Evolutionary conservation across 2,329 filamentous ascomycete genomes (phyloP).

Genomic region (Thelonectria blattea): DNA sequence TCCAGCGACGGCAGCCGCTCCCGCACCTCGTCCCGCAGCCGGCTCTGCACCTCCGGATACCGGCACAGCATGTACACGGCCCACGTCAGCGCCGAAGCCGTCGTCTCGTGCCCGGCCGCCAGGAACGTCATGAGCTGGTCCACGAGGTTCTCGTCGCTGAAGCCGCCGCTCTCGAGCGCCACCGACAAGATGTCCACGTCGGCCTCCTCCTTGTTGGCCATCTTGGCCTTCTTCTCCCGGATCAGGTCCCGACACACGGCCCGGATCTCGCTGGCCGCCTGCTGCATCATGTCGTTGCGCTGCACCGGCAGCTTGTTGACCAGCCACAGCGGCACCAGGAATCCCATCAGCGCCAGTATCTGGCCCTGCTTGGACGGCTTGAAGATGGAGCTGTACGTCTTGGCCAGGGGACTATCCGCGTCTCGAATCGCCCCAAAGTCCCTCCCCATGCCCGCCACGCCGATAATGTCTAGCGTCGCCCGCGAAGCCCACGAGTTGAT

Average conservation of each 20-base stretch:
- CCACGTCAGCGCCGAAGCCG: conserved; percentile 78
- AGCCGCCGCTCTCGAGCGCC: conserved; percentile 76
- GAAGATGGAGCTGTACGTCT: conserved; percentile 63
- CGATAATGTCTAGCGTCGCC: conserved; percentile 77
- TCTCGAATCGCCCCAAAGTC: conserved; percentile 72
- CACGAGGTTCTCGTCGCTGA: conserved; percentile 79
- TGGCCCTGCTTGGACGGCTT: conserved; percentile 57
- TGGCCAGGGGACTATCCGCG: conserved; percentile 63
- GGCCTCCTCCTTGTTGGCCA: conserved; percentile 53
- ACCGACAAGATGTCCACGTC: conserved; percentile 81
- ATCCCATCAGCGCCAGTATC: conserved; percentile 61
- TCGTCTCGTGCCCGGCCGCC: conserved; percentile 82
- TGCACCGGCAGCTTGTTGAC: conserved; percentile 69
- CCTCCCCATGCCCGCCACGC: conserved; percentile 71
- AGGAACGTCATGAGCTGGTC: conserved; percentile 93
- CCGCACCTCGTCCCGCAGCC: conserved; percentile 72
- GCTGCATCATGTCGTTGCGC: conserved; percentile 69
- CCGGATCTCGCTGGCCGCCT: conserved; percentile 65
- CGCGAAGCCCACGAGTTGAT: conserved; percentile 69
- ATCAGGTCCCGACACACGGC: conserved; percentile 72
- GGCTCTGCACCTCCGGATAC: conserved; percentile 68
- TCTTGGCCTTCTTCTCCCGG: conserved; percentile 66
- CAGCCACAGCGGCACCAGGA: conserved; percentile 69
- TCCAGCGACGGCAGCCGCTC: conserved; percentile 59
- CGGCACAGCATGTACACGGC: conserved; percentile 72